Percentiles rank a stretch among this genome's conserved stretches.
Evolutionary conservation across 2,329 filamentous ascomycete species (phyloP).

Genomic region (Fusarium pseudoanthophilum): DNA sequence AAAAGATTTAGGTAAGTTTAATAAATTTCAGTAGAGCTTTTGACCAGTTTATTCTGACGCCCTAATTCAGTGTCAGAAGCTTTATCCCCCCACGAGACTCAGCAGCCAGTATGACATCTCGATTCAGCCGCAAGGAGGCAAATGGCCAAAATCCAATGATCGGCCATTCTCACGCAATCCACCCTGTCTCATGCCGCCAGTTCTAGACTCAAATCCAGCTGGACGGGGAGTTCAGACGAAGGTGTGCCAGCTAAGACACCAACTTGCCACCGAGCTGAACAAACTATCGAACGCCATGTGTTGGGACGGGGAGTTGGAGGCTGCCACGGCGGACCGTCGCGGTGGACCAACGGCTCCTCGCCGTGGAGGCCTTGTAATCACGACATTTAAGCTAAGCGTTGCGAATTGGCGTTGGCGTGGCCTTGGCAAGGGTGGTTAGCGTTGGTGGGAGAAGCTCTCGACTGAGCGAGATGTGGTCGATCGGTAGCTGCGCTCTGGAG

Average conservation of each 20-base stretch:
- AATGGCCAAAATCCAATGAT: not conserved
- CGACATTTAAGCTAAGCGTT: not conserved
- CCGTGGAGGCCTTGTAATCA: not conserved
- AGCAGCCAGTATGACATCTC: not conserved
- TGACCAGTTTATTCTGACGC: not conserved
- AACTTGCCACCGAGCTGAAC: not conserved
- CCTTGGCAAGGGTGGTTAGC: not conserved
- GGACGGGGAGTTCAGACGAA: not conserved
- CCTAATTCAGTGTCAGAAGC: fast-evolving
- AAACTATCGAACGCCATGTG: not conserved
- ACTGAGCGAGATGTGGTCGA: not conserved
- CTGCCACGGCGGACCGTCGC: not conserved
- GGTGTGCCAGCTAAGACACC: not conserved
- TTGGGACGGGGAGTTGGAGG: not conserved
- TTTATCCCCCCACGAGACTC: not conserved
- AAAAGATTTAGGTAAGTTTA: not conserved
- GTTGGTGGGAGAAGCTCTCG: not conserved
- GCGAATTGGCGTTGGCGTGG: not conserved
- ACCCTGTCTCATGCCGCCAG: not conserved
- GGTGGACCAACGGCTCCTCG: not conserved
- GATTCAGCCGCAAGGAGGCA: not conserved
- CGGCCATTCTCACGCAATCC: not conserved
- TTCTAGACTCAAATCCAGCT: not conserved
- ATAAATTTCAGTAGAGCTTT: too few relatives aligned
- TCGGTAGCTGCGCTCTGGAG: not conserved